phyloP scores from a whole-genome alignment of 2,329 filamentous ascomycete genomes.

The Pyricularia grisea region DNA sequence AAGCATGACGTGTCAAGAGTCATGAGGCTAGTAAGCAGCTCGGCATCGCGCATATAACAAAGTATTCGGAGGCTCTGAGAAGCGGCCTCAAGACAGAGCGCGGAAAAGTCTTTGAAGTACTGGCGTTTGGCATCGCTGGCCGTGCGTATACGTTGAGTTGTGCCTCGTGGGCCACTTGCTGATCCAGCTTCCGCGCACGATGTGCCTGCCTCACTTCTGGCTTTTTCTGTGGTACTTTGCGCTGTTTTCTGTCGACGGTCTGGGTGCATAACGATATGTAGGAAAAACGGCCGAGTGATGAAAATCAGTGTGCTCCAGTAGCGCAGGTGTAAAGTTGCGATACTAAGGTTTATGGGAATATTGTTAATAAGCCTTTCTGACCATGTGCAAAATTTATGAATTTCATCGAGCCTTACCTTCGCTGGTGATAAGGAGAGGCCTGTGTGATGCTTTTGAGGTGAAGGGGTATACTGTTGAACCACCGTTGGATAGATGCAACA shows the following conservation, averaged over 20 bases:
- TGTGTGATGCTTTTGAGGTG: conserved; percentile 14
- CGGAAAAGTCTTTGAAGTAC: conserved; percentile 13
- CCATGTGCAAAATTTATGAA: not conserved
- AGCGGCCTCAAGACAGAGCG: conserved; percentile 14
- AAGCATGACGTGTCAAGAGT: conserved; percentile 13
- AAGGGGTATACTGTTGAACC: conserved; percentile 14
- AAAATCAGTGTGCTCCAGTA: conserved; percentile 15
- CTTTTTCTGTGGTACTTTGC: not conserved
- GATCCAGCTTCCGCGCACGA: not conserved
- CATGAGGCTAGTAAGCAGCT: conserved; percentile 14
- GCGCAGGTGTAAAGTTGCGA: conserved; percentile 15
- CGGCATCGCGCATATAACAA: conserved; percentile 11
- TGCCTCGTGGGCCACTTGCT: not conserved
- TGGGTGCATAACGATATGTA: conserved; percentile 12
- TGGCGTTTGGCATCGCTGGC: conserved; percentile 11
- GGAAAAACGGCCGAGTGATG: conserved; percentile 23
- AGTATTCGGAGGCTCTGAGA: conserved; percentile 12
- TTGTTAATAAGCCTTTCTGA: not conserved
- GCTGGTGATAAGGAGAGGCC: conserved; percentile 13
- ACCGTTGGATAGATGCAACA: conserved; percentile 11
- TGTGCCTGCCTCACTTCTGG: not conserved
- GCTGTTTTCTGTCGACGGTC: not conserved
- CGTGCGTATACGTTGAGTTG: not conserved
- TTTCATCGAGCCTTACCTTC: conserved; percentile 3
- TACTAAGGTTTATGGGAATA: conserved; percentile 4